Evolutionary conservation across 2,329 filamentous ascomycete genomes (phyloP).

Genomic region (Claviceps digitariae): DNA sequence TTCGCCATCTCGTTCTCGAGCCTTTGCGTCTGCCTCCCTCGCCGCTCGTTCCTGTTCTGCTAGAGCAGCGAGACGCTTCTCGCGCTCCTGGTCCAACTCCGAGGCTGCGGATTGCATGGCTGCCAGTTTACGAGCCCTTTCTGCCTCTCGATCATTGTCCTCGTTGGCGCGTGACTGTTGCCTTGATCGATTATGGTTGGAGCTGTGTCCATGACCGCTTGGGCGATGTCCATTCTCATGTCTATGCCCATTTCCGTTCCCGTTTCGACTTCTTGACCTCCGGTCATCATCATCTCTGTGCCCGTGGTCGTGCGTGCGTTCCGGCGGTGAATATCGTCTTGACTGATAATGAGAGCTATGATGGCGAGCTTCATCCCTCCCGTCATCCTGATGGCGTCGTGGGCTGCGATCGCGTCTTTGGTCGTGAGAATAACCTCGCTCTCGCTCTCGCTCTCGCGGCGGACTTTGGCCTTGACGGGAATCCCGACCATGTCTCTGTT

Average conservation of each 20-base stretch:
- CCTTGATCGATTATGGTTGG: neutral
- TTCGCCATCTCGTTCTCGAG: conserved; percentile 48
- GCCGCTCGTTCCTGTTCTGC: conserved; percentile 51
- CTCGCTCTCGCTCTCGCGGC: conserved; percentile 6
- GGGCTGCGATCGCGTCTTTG: conserved; percentile 3
- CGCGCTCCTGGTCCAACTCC: conserved; percentile 57
- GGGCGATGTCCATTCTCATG: neutral
- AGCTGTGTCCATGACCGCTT: conserved; percentile 10
- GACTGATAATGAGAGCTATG: neutral
- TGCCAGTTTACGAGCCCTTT: conserved; percentile 53
- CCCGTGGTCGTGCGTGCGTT: conserved; percentile 8
- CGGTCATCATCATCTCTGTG: neutral
- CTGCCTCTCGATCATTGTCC: conserved; percentile 32
- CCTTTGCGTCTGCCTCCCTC: conserved; percentile 52
- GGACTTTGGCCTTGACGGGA: conserved; percentile 12
- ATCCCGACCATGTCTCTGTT: conserved; percentile 12
- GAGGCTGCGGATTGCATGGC: conserved; percentile 61
- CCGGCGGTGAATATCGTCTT: neutral
- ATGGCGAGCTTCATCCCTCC: neutral
- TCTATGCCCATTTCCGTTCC: neutral
- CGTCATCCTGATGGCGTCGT: neutral
- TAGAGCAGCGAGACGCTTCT: conserved; percentile 51
- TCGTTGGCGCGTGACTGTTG: conserved; percentile 1
- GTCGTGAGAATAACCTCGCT: conserved; percentile 10
- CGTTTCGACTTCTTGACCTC: neutral